A percentile compares a stretch with the other conserved stretches of the same genome.
Conservation (phyloP, 768 basidiomycete genomes). For the Dioszegia crocea region DNA sequence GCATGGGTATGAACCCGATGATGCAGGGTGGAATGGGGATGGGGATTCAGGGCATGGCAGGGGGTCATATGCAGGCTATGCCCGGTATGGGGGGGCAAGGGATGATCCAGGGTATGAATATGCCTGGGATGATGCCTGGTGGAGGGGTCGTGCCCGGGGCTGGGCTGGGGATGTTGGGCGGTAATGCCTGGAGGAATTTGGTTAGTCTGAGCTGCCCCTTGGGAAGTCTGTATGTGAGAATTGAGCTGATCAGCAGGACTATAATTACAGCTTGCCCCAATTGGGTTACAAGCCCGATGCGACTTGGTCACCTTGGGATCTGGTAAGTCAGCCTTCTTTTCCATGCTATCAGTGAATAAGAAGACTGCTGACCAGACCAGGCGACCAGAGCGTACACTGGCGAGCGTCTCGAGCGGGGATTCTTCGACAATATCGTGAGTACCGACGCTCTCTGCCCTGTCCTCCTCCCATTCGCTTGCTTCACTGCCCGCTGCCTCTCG, state of each 20-base stretch:
- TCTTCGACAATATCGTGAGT: conserved; percentile 48
- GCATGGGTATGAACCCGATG: conserved; percentile 1
- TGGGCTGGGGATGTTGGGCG: conserved; percentile 18
- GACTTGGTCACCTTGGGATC: conserved; percentile 40
- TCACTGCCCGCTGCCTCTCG: background rate
- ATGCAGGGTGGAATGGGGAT: conserved; percentile 7
- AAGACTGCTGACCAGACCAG: conserved; percentile 16
- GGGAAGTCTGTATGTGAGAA: background rate
- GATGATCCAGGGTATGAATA: conserved; percentile 3
- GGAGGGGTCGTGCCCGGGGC: conserved; percentile 8
- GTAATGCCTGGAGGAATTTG: conserved; percentile 21
- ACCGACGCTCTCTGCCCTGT: background rate
- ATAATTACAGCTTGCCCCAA: conserved; percentile 37
- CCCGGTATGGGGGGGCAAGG: background rate
- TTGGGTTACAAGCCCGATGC: conserved; percentile 33
- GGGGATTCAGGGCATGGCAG: conserved; percentile 5
- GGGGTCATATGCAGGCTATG: conserved; percentile 13
- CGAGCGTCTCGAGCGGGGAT: conserved; percentile 32
- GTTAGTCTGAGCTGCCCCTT: conserved; percentile 16
- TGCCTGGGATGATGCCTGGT: conserved; percentile 16
- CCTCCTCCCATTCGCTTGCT: background rate
- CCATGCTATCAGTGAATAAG: background rate
- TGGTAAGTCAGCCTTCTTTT: conserved; percentile 22
- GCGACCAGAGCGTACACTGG: conserved; percentile 36
- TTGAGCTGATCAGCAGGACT: conserved; percentile 22